Percentiles rank a stretch among this genome's conserved stretches.
These are phyloP conservation scores for Cladosporium austrohemisphaericum DNA, from an alignment of 2,329 filamentous ascomycete genomes.

Conservation along the genomic window DNA sequence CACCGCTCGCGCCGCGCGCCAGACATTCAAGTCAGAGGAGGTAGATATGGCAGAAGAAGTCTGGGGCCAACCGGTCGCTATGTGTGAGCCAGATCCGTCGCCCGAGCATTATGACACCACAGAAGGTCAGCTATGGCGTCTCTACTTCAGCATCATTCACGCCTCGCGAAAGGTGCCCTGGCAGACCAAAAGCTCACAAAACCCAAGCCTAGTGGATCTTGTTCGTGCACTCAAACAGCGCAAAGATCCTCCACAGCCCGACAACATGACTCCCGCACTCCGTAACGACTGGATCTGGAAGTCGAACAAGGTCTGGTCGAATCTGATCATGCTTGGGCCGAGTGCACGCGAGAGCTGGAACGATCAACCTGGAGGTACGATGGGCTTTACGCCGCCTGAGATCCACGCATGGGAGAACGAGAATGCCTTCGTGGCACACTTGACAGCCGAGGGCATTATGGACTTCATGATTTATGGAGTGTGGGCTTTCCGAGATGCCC, in stretches of 20 bases:
- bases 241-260: background rate
- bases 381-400: background rate
- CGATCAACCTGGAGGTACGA: background rate
- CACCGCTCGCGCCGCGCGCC: background rate
- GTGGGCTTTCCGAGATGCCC: background rate
- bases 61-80: constrained; percentile 13
- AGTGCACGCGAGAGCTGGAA: background rate
- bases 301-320: background rate
- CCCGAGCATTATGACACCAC: constrained; percentile 8
- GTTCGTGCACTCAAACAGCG: background rate
- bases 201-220: background rate
- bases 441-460: background rate
- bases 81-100: constrained; percentile 28
- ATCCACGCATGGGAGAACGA: background rate
- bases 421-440: background rate
- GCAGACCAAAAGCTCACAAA: background rate
- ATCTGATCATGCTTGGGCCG: background rate
- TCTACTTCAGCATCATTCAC: background rate
- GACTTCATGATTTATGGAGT: background rate
- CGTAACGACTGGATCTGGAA: background rate
- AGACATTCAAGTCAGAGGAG: background rate
- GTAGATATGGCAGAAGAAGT: background rate
- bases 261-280: background rate
- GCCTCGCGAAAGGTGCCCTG: background rate
- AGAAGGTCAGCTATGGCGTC: background rate